Base-by-base conservation (phyloP, 129 eudicot species). In the Chrysanthemum seticuspe region DNA sequence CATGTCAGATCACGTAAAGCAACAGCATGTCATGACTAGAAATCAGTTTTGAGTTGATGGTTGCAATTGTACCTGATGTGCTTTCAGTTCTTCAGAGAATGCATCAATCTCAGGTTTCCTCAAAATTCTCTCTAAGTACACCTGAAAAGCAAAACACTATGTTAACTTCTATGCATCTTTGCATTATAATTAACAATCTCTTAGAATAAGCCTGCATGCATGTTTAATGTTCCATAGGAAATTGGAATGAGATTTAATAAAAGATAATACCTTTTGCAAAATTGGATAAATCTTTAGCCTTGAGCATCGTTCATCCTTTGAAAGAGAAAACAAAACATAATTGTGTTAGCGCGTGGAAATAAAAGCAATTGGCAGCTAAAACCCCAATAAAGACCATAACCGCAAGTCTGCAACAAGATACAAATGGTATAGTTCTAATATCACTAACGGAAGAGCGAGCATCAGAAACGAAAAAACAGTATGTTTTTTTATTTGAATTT, bases 41-140 rank as follows among this genome's bases (percentile, higher is more conserved):
- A 65, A 31, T 3, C 27, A 58, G 12, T 10, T 47, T 10, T 23
- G 11, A 3, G 5, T 47, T 64, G 12, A 73, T 59, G 21, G 50
- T 13, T 6, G 45, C 45, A 45, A 70, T 14, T n/a, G 45, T 64
- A 90, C 99, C 99, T 95, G 99, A 81, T 95, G 99, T 74, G 93
- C 91, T 80, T 90, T 95, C 79, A 95, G 80, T 79, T 95, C 99
- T 83, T 95, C 94, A 64, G 97, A 85, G 86, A 95, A 95, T 29
- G 97, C 97, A 87, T 95, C 97, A 64, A 95, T 95, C 78, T 95
- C 99, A 10, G 97, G 94, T 74, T 88, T 95, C 72, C 99, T 95
- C 87, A 95, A 79, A 23, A 95, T 95, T 66, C 99, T 95, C 82
- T 95, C 99, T 50, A 95, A 75, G 84, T 95, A 95, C 66, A 95